These are phyloP conservation scores for Suillus discolor DNA, from an alignment of 768 basidiomycete species.

Conservation along the genomic window DNA sequence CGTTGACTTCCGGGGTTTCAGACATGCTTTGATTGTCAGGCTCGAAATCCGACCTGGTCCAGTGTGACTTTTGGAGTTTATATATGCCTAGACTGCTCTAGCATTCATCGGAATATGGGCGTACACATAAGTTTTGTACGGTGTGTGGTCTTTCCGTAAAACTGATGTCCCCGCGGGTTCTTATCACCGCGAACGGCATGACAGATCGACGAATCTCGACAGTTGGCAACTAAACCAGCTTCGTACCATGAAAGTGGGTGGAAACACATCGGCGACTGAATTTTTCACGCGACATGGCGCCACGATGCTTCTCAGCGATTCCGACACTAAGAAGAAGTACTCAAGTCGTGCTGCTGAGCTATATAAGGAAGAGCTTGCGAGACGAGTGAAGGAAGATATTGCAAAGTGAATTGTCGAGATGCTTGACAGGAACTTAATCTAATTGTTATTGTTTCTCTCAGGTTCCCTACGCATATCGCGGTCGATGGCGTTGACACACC, in stretches of 20 bases:
- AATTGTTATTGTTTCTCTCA: constrained; percentile 32
- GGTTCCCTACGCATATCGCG: constrained; percentile 74
- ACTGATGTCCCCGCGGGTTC: constrained; percentile 6
- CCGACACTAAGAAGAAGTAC: constrained; percentile 90
- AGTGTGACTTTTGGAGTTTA: constrained; percentile 96
- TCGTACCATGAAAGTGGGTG: constrained; percentile 95
- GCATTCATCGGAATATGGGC: constrained; percentile 93
- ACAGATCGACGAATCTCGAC: constrained; percentile 94
- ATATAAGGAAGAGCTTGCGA: constrained; percentile 91
- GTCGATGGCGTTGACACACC: constrained; percentile 77
- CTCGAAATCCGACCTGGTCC: constrained; percentile 97
- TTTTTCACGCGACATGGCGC: constrained; percentile 93
- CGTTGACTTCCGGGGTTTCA: constrained; percentile 26
- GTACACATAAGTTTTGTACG: constrained; percentile 98
- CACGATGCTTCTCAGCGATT: constrained; percentile 62
- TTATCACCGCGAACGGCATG: constrained; percentile 16
- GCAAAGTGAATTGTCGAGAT: constrained; percentile 49
- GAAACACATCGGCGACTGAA: constrained; percentile 83
- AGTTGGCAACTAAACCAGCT: constrained; percentile 90
- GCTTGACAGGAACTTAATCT: not conserved
- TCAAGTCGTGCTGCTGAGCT: constrained; percentile 78
- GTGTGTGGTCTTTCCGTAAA: constrained; percentile 44
- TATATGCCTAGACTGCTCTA: constrained; percentile 97
- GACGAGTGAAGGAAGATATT: constrained; percentile 76
- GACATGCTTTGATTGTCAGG: constrained; percentile 94